Base-by-base conservation (phyloP, 2,329 filamentous ascomycete genomes). In the Peltaster fructicola region DNA sequence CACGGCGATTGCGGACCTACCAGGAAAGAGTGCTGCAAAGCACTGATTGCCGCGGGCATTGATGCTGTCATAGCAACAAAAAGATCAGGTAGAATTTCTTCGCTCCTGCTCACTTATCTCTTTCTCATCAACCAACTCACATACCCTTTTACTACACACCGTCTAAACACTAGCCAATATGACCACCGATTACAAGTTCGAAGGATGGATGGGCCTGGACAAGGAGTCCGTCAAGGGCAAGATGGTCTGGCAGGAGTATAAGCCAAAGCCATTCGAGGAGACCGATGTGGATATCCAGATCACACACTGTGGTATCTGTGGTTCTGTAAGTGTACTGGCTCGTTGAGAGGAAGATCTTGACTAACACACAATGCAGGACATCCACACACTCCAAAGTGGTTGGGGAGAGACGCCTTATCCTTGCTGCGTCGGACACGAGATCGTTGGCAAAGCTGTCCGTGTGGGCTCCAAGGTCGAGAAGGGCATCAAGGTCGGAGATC, bases 171-270 rank as follows among this genome's bases (percentile, higher is more conserved):
- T n/a, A n/a, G n/a, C n/a, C 31, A 8, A 26, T 24, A 28, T 17
- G 29, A 30, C 18, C 22, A n/a, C n/a, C n/a, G n/a, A 58, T 34
- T 59, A 61, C 45, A 59, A 57, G 28, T 68, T 68, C 41, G 53
- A 64, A 41, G 65, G 65, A 39, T 68, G 65, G 64, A 51, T 67
- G 35, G 65, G 59, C 40, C 54, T 60, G 17, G 58, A 61, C 45
- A 38, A 52, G 15, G 47, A 49, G 30, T 48, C 61, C 8, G 57
- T 49, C 16, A 42, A 65, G 25, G 65, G 65, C 29, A 63, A 63
- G 26, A 61, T 68, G 54, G 52, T 51, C 16, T 66, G 62, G 62
- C 49, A 57, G 19, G 46, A 51, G n/a, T 60, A 56, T 33, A 30
- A 36, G 13, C 34, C 32, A 13, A 57, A 58, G 35, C 45, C 51